Evolutionary conservation across 371 early-diverging fungal species (phyloP).

Genomic region (Dipsacomyces acuminosporus): DNA sequence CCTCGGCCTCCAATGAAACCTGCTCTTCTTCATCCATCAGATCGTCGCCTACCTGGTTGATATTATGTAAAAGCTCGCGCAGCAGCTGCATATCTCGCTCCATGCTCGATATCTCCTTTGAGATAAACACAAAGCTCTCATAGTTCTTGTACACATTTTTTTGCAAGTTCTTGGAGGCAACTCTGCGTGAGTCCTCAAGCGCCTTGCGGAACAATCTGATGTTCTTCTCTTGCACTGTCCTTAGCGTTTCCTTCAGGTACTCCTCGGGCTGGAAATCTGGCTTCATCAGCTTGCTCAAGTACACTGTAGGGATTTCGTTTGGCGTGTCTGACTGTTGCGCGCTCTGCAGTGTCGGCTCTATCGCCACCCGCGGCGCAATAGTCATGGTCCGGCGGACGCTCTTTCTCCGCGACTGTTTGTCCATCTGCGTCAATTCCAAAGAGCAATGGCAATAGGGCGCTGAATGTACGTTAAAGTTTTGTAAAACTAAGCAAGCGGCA

Average conservation of each 20-base stretch:
- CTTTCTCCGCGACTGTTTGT: background rate
- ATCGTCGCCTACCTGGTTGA: constrained; percentile 53
- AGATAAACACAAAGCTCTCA: constrained; percentile 87
- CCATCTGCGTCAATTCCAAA: too few relatives aligned
- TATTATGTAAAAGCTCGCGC: constrained; percentile 54
- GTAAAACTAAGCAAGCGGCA: too few relatives aligned
- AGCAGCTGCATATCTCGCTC: constrained; percentile 64
- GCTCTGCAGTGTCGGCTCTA: background rate
- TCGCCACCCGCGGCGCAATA: background rate
- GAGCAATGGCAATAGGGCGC: too few relatives aligned
- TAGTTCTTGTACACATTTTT: constrained; percentile 91
- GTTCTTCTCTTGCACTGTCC: constrained; percentile 25
- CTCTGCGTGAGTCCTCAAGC: constrained; percentile 67
- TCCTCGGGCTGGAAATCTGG: constrained; percentile 41
- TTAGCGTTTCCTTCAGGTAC: constrained; percentile 39
- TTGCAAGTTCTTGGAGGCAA: constrained; percentile 77
- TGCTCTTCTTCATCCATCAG: constrained; percentile 48
- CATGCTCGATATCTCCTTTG: constrained; percentile 80
- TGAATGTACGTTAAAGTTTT: too few relatives aligned
- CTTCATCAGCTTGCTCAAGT: constrained; percentile 33
- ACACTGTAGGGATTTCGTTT: constrained; percentile 32
- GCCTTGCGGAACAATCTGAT: constrained; percentile 48
- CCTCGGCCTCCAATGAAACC: constrained; percentile 21
- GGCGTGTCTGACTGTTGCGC: background rate
- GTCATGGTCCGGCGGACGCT: constrained; percentile 2